These are phyloP conservation scores for Diaporthe citrichinensis DNA, from an alignment of 2,329 filamentous ascomycete species.

Conservation along the genomic window DNA sequence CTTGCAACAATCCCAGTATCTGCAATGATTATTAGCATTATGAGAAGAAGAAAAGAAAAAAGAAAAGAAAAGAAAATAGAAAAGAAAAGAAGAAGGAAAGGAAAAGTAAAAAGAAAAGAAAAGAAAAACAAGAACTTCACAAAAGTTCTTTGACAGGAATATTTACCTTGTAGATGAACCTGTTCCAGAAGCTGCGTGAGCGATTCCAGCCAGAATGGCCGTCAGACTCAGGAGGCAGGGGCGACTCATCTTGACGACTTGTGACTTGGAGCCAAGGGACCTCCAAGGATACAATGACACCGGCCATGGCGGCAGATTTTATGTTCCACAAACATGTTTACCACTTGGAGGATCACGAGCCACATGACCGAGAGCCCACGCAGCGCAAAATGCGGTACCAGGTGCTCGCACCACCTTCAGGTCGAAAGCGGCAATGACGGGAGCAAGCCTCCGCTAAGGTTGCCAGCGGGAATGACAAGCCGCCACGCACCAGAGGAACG, in stretches of 20 bases:
- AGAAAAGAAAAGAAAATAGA: too few relatives aligned
- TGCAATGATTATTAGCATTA: background rate
- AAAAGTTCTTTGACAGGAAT: background rate
- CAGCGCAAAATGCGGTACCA: background rate
- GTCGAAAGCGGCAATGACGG: conserved; percentile 22
- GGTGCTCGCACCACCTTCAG: background rate
- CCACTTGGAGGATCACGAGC: background rate
- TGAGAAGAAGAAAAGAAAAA: too few relatives aligned
- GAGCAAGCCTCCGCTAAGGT: conserved; percentile 13
- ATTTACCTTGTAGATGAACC: conserved; percentile 13
- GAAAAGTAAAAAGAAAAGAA: too few relatives aligned
- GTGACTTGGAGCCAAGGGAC: background rate
- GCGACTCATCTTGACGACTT: background rate
- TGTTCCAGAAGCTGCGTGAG: conserved; percentile 3
- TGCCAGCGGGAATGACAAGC: conserved; percentile 21
- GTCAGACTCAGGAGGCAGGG: background rate
- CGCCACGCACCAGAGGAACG: background rate
- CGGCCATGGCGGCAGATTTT: background rate
- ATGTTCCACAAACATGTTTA: background rate
- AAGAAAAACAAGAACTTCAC: too few relatives aligned
- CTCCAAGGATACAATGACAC: background rate
- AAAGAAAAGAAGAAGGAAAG: too few relatives aligned
- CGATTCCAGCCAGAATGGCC: background rate
- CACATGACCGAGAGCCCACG: conserved; percentile 8
- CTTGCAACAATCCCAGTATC: conserved; percentile 80